Conservation (phyloP, 345 rosid species). For the Lagerstroemia speciosa region DNA sequence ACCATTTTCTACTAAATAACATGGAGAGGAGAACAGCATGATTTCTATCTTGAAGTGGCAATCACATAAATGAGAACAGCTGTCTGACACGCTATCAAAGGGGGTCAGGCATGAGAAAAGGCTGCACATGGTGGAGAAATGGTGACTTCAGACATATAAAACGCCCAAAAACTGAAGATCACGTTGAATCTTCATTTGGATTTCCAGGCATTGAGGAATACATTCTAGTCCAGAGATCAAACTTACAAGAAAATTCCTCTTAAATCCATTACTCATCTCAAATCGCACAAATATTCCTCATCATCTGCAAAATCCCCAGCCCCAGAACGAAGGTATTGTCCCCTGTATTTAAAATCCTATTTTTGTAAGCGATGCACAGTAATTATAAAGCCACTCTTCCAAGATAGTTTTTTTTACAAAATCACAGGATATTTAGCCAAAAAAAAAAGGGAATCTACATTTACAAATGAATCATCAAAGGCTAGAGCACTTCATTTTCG, state of each 20-base stretch:
- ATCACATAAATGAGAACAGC: not conserved
- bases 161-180: not conserved
- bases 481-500: not conserved
- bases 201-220: not conserved
- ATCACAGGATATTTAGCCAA: not conserved
- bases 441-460: not conserved
- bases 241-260: not conserved
- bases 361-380: not conserved
- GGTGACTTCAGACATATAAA: not conserved
- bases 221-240: not conserved
- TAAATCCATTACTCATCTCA: not conserved
- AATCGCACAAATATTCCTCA: not conserved
- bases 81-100: not conserved
- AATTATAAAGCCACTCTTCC: not conserved
- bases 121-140: not conserved
- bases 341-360: not conserved
- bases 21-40: not conserved
- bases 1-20: not conserved
- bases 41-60: not conserved
- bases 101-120: not conserved
- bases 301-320: not conserved
- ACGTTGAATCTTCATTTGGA: not conserved
- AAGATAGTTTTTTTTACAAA: not conserved
- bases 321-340: not conserved
- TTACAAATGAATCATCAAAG: not conserved